Evolutionary conservation across 495 filamentous ascomycete species (phyloP), one percentile per base, ranked within the genome.

Genomic region (Peziza echinospora): DNA sequence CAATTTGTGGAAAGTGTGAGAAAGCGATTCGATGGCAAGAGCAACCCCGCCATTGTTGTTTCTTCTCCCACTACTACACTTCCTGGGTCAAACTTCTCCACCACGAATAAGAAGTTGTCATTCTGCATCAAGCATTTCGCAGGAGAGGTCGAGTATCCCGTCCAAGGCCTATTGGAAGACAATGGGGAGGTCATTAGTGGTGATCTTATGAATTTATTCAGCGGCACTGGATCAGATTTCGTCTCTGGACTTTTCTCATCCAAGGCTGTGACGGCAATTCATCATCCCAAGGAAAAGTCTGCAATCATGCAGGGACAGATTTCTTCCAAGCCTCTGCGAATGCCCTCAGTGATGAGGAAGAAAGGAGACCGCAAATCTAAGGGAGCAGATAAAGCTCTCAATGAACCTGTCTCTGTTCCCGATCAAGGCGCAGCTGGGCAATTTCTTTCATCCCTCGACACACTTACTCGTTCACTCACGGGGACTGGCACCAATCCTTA

Each of bases 241-340:
- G 76, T 97, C 22, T 68, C 75, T 16, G 81, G 86, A 41, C 71
- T 97, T 2, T 96, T 97, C 52, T 84, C 83, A 16, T 89, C 94
- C 62, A 84, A 93, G 55, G 87, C 82, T 5, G 65, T 97, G 30
- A 80, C 89, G 48, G 92, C 83, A 4, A 72, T 93, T 19, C 74
- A 82, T 26, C 89, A 97, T 62, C 86, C 89, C 0, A 78, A 82
- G 49, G 89, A 97, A 62, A 80, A 75, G 59, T 77, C 74, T 0
- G 82, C 89, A 3, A 83, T 97, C 52, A 83, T 94, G 73, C 89
- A 97, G 64, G 89, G 87, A 0, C 84, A 86, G 47, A 82, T 97
- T 51, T 91, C 84, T 64, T 93, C 86, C 2, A 91, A 85, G 61
- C 89, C 89, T 5, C 71, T 83, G 58, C 78, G 89, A 37, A 83